Evolutionary conservation across 2,329 filamentous ascomycete species (phyloP), one percentile per base, ranked within the genome.

Genomic region (Grosmannia serpens): DNA sequence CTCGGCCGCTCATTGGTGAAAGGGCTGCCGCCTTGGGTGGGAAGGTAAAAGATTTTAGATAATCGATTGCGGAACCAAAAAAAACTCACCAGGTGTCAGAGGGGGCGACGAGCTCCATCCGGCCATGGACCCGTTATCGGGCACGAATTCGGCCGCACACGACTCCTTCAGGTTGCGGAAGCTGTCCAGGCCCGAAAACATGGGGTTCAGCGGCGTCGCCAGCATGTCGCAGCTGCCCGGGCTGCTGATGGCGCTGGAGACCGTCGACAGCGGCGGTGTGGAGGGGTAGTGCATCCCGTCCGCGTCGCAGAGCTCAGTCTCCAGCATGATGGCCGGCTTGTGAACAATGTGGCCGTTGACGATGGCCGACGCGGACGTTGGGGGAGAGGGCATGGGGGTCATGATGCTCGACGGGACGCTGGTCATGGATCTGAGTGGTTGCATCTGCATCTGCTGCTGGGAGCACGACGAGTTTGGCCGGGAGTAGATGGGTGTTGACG

Each of bases 21-120:
- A 2, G 8, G 5, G 8, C 17, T 44, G 41, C 41, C 41, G 49
- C 26, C 3, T 31, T 7, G 9, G 20, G 29, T 22, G 27, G 2
- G 17, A 17, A 22, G 27, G 27, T 10, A 52, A 29, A 20, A 33
- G 15, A 52, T 20, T 41, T 22, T 4, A 20, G 33, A 41, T 15
- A 54, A 55, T 29, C 1, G 29, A 60, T 60, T 52, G 26, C 55
- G 60, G 62, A 62, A 57, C 44, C 54, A 51, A 50, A 60, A 83
- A 51, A 50, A 60, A 83, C 89, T 77, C 86, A 95, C 90, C 84
- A 82, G 91, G 91, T 67, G 90, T 95, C 82, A 95, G 84, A 27
- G 90, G 89, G 56, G 91, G 91, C 35, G 91, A 95, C 60, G 82
- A 81, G 61, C 84, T 79, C 87, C 89, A 95, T 66, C 92, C 88